Conservation (phyloP, 352 stramenopile genomes). For the Globisporangium nunn region DNA sequence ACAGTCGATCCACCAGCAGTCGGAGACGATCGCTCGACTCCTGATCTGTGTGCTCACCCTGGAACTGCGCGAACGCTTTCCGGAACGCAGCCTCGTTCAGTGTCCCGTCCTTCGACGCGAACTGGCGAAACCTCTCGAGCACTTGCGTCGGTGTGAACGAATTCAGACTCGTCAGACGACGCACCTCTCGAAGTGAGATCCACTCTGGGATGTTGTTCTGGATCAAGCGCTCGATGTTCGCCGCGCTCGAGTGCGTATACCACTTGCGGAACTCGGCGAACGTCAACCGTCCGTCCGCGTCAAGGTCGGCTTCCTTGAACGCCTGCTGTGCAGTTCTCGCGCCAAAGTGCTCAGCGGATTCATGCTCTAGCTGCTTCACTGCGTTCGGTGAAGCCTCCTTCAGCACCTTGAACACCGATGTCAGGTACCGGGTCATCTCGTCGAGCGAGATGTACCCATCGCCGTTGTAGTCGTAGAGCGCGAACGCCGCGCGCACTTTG, state of each 20-base stretch:
- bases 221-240: constrained; percentile 73
- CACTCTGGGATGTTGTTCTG: constrained; percentile 74
- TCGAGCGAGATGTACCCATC: constrained; percentile 80
- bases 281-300: constrained; percentile 60
- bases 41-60: constrained; percentile 16
- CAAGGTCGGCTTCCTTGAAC: constrained; percentile 65
- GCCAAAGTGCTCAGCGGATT: constrained; percentile 59
- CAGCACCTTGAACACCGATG: constrained; percentile 79
- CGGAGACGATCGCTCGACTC: constrained; percentile 35
- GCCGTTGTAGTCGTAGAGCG: constrained; percentile 82
- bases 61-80: constrained; percentile 53
- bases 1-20: constrained; percentile 69
- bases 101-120: constrained; percentile 49
- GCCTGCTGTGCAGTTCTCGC: constrained; percentile 58
- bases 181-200: constrained; percentile 70
- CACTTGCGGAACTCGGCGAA: constrained; percentile 78
- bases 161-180: constrained; percentile 65
- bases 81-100: constrained; percentile 64
- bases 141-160: constrained; percentile 68
- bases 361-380: constrained; percentile 32
- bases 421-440: constrained; percentile 84
- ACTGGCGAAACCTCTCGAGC: constrained; percentile 69
- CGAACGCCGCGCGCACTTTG: constrained; percentile 67
- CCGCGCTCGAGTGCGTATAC: constrained; percentile 69
- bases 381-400: constrained; percentile 60